Evolutionary conservation across 345 rosid genomes (phyloP), one percentile per base, ranked within the genome.

Genomic region (Pistacia atlantica): DNA sequence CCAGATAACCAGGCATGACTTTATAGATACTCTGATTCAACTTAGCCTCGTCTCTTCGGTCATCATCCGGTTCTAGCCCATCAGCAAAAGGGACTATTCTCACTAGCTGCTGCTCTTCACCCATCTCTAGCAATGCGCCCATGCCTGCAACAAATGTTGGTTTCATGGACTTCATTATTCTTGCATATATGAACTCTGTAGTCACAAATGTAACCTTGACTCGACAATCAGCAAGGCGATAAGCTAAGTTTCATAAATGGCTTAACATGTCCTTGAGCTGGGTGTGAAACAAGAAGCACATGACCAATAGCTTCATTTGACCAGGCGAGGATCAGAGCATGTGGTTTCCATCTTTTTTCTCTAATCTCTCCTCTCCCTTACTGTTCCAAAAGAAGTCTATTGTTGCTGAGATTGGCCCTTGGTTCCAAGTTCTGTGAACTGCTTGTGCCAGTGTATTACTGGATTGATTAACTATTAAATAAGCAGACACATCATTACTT

Each of bases 231-330:
- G 58, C 68, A 13, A 80, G 75, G 11, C 54, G 38, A 28, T 75
- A 67, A 5, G 76, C 74, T 7, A 83, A 83, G 61, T 60, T 80
- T 78, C 73, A 80, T 38, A 11, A 80, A 46, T 14, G 84, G 75
- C 0, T 60, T 16, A 20, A 80, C 68, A 69, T 83, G 84, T 1
- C 84, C 86, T 72, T 72, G 82, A 8, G 52, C 28, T 10, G 84
- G 84, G 13, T 46, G 69, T 2, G 86, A 61, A 13, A 83, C 25
- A 42, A 78, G 51, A 12, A 80, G 73, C 8, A 75, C 77, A 71
- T 83, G 84, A 18, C 74, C 71, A 42, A 7, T 37, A 54, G n/a
- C 38, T 56, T 46, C 11, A n/a, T 69, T 17, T 22, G 22, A 52
- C 25, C 16, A n/a, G 2, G 22, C 8, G 11, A 17, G 49, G 14